Evolutionary conservation across 257 asterid genomes (phyloP).

Genomic region (Ballota nigra): DNA sequence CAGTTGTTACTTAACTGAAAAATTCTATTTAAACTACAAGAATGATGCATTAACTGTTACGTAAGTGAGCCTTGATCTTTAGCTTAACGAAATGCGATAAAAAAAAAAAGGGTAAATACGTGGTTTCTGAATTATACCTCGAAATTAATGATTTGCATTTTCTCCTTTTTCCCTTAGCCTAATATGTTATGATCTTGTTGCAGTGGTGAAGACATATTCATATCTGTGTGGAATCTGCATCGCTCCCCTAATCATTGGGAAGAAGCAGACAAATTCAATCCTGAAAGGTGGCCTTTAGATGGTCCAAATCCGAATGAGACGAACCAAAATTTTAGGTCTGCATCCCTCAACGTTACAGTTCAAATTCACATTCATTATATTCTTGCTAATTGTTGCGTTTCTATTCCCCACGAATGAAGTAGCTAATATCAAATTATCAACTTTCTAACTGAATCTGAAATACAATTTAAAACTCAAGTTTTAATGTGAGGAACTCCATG

Average conservation of each 20-base stretch:
- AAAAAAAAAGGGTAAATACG: background rate
- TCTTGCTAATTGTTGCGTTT: background rate
- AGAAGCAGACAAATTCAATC: constrained; percentile 81
- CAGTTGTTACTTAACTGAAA: background rate
- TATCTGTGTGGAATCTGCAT: constrained; percentile 96
- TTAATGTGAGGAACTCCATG: constrained; percentile 8
- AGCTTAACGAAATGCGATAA: background rate
- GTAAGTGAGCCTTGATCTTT: background rate
- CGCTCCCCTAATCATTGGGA: constrained; percentile 83
- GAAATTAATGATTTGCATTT: background rate
- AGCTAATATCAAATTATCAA: no score
- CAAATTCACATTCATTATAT: background rate
- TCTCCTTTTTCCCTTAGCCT: background rate
- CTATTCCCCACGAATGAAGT: background rate
- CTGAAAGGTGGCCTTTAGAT: constrained; percentile 97
- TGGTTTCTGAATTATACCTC: constrained; percentile 13
- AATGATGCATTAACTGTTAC: background rate
- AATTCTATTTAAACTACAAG: background rate
- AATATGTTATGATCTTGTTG: constrained; percentile 10
- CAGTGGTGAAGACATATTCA: constrained; percentile 93
- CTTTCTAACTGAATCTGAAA: background rate
- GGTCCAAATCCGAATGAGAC: constrained; percentile 97
- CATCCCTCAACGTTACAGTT: constrained; percentile 7
- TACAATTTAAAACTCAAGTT: background rate
- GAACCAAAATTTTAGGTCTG: constrained; percentile 90